These are phyloP conservation scores for Naganishia albida DNA, from an alignment of 1,284 basidiomycete genomes.

Conservation along the genomic window DNA sequence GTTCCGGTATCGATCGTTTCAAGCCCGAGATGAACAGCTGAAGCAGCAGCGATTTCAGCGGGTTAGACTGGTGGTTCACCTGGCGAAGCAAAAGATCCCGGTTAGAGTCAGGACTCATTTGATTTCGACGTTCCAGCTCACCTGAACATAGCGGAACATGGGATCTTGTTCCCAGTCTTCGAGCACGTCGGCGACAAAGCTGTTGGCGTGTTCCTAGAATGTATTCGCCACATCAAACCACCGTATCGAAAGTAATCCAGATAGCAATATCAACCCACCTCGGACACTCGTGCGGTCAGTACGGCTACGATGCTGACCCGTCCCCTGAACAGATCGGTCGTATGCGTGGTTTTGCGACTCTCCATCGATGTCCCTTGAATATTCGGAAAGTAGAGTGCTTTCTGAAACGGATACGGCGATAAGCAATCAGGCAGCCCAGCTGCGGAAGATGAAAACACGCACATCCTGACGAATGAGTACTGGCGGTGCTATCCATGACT, in stretches of 20 bases:
- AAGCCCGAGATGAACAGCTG: slow-evolving; percentile 76
- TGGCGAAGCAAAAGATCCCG: slow-evolving; percentile 46
- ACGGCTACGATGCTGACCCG: slow-evolving; percentile 78
- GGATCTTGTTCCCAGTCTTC: slow-evolving; percentile 64
- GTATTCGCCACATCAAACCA: background rate
- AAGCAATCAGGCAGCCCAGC: background rate
- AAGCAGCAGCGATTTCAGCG: slow-evolving; percentile 84
- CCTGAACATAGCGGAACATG: slow-evolving; percentile 73
- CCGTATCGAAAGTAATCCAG: slow-evolving; percentile 13
- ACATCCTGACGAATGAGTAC: slow-evolving; percentile 88
- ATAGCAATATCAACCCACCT: slow-evolving; percentile 59
- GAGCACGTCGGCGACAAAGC: slow-evolving; percentile 69
- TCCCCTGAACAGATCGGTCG: slow-evolving; percentile 72
- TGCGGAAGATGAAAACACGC: slow-evolving; percentile 47
- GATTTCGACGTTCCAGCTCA: slow-evolving; percentile 38
- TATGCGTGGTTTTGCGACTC: slow-evolving; percentile 66
- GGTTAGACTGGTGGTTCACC: slow-evolving; percentile 87
- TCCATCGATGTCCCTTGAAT: slow-evolving; percentile 71
- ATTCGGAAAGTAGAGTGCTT: slow-evolving; percentile 87
- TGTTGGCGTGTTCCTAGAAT: slow-evolving; percentile 72
- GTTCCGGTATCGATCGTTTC: slow-evolving; percentile 64
- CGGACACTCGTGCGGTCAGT: slow-evolving; percentile 79
- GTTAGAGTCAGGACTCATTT: background rate
- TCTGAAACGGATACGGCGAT: slow-evolving; percentile 56
- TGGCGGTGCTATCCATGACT: slow-evolving; percentile 89